Base-by-base conservation (phyloP, 371 early-diverging fungal species). In the Mucor mucedo region DNA sequence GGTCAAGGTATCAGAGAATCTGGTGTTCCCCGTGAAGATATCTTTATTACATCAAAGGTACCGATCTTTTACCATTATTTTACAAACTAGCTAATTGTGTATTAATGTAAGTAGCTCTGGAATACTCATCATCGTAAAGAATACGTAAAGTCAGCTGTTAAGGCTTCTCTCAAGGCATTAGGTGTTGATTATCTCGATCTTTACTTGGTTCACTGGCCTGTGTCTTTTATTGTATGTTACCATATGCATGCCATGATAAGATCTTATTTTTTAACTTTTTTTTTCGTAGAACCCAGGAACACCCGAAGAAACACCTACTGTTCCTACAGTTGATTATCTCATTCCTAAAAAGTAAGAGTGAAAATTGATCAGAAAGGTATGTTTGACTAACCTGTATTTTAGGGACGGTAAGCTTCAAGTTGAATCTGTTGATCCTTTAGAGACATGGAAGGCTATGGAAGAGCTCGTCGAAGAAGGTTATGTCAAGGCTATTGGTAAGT, bases 11-110 rank as follows among this genome's bases (percentile, higher is more conserved):
- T 95, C 50, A 68, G 69, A 8, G 77, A 85, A 39, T 77, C 83
- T 11, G 71, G 71, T 44, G 72, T 91, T 5, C 81, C 83, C 48
- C 85, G 95, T 58, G 76, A 87, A 35, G 81, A 93, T 35, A 66
- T 97, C 33, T 96, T 95, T 68, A 77, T 96, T 63, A 95, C 96
- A 16, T 88, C 91, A 68, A 97, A 98, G 67, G 73, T 77, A 58
- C 54, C 44, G 50, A 44, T 21, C 14, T 35, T 2, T 13, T 8
- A 4, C 32, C 1, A 42, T 16, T 33, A 13, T 32, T 42, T 28
- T 33, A 32, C 8, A 11, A 48, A 3, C 6, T 45, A 28, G 28
- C 11, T 11, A 48, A 48, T 7, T 11, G 28, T 29, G n/a, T 28
- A 21, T 33, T 5, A 38, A 11, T 40, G 27, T 9, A 39, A 13